A percentile compares a stretch with the other conserved stretches of the same genome.
Conservation (phyloP, 352 stramenopile genomes). For the Phytophthora foliorum region DNA sequence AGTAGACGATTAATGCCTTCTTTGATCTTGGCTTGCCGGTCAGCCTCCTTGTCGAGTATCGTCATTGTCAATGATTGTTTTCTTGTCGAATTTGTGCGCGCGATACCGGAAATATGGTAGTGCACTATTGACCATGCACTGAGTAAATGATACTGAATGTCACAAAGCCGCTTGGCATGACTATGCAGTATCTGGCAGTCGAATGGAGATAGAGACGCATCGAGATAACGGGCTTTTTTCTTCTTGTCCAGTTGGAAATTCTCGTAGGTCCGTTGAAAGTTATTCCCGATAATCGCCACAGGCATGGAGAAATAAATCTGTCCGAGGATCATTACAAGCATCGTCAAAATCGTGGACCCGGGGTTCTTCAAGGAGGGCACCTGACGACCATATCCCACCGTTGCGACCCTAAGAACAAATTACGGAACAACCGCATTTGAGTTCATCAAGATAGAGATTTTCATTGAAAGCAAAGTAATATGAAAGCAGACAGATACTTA, state of each 20-base stretch:
- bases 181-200: slow-evolving; percentile 54
- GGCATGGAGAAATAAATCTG: slow-evolving; percentile 88
- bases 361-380: slow-evolving; percentile 70
- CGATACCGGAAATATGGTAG: slow-evolving; percentile 49
- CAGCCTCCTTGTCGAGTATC: slow-evolving; percentile 41
- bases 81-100: slow-evolving; percentile 27
- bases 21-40: slow-evolving; percentile 56
- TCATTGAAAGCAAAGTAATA: neutral
- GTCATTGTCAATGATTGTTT: slow-evolving; percentile 28
- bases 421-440: neutral
- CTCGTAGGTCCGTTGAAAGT: slow-evolving; percentile 74
- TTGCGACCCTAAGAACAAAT: slow-evolving; percentile 61
- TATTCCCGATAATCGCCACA: slow-evolving; percentile 80
- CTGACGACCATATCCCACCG: slow-evolving; percentile 80
- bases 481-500: slow-evolving; percentile 41
- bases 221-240: slow-evolving; percentile 56
- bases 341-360: slow-evolving; percentile 55
- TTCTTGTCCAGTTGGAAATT: slow-evolving; percentile 67
- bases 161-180: slow-evolving; percentile 60
- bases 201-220: slow-evolving; percentile 66
- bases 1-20: slow-evolving; percentile 51
- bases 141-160: slow-evolving; percentile 72
- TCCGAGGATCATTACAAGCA: slow-evolving; percentile 78
- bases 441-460: neutral
- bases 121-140: slow-evolving; percentile 58